A percentile compares a stretch with the other conserved stretches of the same genome.
phyloP scores from a whole-genome alignment of 1,139 yeast species.

The Sugiyamaella castrensis region DNA sequence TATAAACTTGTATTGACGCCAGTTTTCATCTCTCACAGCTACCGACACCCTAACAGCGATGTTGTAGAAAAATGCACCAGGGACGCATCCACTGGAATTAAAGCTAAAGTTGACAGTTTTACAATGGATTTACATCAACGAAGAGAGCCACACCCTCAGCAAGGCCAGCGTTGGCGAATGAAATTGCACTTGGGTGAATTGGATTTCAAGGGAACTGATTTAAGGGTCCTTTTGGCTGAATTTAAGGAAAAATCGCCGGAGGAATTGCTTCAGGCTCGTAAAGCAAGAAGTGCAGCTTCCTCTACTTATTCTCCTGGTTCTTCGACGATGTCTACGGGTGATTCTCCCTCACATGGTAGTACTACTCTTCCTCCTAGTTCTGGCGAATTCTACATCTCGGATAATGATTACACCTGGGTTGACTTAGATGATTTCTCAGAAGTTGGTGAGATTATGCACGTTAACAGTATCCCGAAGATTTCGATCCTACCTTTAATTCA shows the following conservation, averaged over 20 bases:
- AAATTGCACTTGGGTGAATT: constrained; percentile 76
- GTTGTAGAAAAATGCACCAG: constrained; percentile 44
- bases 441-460: constrained; percentile 44
- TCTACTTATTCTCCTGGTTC: constrained; percentile 20
- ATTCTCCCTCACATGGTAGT: constrained; percentile 13
- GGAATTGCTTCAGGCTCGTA: constrained; percentile 45
- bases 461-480: constrained; percentile 53
- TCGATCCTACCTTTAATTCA: constrained; percentile 61
- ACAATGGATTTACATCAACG: constrained; percentile 81
- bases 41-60: constrained; percentile 53
- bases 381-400: constrained; percentile 41
- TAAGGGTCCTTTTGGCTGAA: constrained; percentile 65
- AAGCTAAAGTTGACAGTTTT: constrained; percentile 65
- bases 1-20: constrained; percentile 75
- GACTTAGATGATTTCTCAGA: constrained; percentile 82
- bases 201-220: constrained; percentile 66
- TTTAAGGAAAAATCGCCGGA: constrained; percentile 57
- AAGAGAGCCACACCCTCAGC: constrained; percentile 59
- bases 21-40: constrained; percentile 67
- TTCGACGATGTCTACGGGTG: constrained; percentile 9
- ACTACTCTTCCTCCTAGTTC: constrained; percentile 22
- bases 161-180: constrained; percentile 58
- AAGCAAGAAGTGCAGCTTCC: background rate
- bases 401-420: constrained; percentile 62
- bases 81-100: constrained; percentile 71